Evolutionary conservation across 2,329 filamentous ascomycete species (phyloP).

Genomic region (Pyricularia grisea): DNA sequence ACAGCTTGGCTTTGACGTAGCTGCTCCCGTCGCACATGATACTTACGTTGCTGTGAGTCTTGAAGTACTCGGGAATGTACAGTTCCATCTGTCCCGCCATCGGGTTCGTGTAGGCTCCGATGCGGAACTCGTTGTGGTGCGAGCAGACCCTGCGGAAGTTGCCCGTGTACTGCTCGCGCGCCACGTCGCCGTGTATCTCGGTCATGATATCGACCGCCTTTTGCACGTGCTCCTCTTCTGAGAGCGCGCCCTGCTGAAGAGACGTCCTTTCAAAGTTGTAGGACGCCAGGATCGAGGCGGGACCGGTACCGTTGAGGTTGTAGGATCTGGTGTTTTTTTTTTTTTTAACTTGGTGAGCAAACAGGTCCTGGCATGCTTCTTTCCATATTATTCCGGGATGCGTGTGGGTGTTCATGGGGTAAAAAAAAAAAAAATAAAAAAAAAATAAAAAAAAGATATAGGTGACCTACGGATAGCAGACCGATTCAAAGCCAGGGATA

Average conservation of each 20-base stretch:
- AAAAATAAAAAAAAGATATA: no score
- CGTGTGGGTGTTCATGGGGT: no score
- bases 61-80: slow-evolving; percentile 62
- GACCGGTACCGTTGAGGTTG: slow-evolving; percentile 52
- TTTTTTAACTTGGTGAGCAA: no score
- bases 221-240: slow-evolving; percentile 52
- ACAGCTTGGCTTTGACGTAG: no score
- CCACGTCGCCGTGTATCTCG: slow-evolving; percentile 56
- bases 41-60: slow-evolving; percentile 51
- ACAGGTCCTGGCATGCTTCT: no score
- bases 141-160: slow-evolving; percentile 57
- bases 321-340: slow-evolving; percentile 28
- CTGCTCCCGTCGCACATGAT: neutral
- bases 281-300: slow-evolving; percentile 52
- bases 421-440: no score
- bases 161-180: slow-evolving; percentile 53
- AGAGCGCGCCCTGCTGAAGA: slow-evolving; percentile 31
- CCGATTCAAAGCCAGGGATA: slow-evolving; percentile 48
- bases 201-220: slow-evolving; percentile 56
- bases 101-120: slow-evolving; percentile 53
- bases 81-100: slow-evolving; percentile 56
- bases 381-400: no score
- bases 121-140: slow-evolving; percentile 50
- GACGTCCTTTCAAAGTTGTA: slow-evolving; percentile 39
- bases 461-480: slow-evolving; percentile 51